Conservation (phyloP, 2,329 filamentous ascomycete genomes). For the Fonsecaea nubica region DNA sequence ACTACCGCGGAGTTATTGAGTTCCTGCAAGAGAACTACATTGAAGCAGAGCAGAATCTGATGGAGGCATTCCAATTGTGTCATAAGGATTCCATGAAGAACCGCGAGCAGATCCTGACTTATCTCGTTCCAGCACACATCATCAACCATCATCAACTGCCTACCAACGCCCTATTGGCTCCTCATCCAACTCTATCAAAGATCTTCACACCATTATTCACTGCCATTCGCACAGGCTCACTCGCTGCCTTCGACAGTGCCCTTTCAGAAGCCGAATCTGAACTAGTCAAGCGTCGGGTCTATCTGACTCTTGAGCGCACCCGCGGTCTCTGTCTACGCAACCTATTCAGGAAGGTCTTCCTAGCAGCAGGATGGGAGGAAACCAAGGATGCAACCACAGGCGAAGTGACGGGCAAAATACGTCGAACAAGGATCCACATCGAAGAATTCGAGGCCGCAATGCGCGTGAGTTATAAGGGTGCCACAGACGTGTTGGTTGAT, state of each 20-base stretch:
- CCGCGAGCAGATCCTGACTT: slow-evolving; percentile 89
- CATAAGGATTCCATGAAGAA: slow-evolving; percentile 75
- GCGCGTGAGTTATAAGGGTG: slow-evolving; percentile 67
- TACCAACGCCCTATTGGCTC: slow-evolving; percentile 70
- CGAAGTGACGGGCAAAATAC: slow-evolving; percentile 50
- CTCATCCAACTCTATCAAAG: slow-evolving; percentile 75
- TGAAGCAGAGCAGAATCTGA: slow-evolving; percentile 80
- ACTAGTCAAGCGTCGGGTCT: slow-evolving; percentile 91
- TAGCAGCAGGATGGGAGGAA: slow-evolving; percentile 82
- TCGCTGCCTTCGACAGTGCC: slow-evolving; percentile 82
- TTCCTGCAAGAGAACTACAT: slow-evolving; percentile 95
- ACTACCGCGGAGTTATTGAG: slow-evolving; percentile 90
- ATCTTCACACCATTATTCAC: slow-evolving; percentile 79
- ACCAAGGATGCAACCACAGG: slow-evolving; percentile 69
- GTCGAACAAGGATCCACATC: slow-evolving; percentile 77
- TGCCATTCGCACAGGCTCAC: slow-evolving; percentile 82
- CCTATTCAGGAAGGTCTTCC: slow-evolving; percentile 86
- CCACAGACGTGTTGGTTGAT: slow-evolving; percentile 68
- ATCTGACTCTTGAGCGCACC: slow-evolving; percentile 89
- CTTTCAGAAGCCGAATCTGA: slow-evolving; percentile 84
- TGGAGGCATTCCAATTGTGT: slow-evolving; percentile 81
- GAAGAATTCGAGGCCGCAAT: slow-evolving; percentile 85
- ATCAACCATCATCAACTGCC: slow-evolving; percentile 87
- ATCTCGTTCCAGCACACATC: slow-evolving; percentile 91
- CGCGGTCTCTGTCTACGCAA: slow-evolving; percentile 93